Conservation (phyloP, 192 early-diverging fungal species). For the Linderina pennispora region DNA sequence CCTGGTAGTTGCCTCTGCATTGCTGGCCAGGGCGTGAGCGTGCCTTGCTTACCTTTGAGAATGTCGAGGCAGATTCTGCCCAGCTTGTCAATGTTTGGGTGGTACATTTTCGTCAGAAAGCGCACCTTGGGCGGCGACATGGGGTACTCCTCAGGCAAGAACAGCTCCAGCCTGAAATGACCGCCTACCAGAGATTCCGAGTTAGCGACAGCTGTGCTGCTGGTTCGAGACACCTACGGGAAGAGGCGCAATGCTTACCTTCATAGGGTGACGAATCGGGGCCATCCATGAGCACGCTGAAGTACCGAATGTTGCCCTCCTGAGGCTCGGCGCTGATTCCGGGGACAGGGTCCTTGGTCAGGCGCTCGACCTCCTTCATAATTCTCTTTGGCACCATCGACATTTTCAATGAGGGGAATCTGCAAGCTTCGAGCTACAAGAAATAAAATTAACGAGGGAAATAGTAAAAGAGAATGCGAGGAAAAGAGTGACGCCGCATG, state of each 20-base stretch:
- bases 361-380: constrained; percentile 91
- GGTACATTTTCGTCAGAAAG: constrained; percentile 97
- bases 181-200: constrained; percentile 57
- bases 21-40: neutral
- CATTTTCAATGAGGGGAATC: no score
- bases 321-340: constrained; percentile 86
- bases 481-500: neutral
- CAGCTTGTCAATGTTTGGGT: constrained; percentile 98
- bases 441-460: neutral
- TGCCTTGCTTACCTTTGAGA: constrained; percentile 65
- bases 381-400: constrained; percentile 31
- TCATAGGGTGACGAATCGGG: constrained; percentile 92
- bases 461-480: neutral
- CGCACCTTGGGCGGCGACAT: constrained; percentile 99
- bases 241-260: no score
- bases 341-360: constrained; percentile 89
- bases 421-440: neutral
- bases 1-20: constrained; percentile 22
- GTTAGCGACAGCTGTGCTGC: neutral
- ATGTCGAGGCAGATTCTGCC: constrained; percentile 98
- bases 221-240: no score
- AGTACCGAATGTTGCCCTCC: constrained; percentile 95
- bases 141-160: constrained; percentile 95
- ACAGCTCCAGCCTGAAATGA: constrained; percentile 90
- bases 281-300: constrained; percentile 90